Conservation (phyloP, 495 filamentous ascomycete genomes). For the Friedmanniomyces endolithicus region DNA sequence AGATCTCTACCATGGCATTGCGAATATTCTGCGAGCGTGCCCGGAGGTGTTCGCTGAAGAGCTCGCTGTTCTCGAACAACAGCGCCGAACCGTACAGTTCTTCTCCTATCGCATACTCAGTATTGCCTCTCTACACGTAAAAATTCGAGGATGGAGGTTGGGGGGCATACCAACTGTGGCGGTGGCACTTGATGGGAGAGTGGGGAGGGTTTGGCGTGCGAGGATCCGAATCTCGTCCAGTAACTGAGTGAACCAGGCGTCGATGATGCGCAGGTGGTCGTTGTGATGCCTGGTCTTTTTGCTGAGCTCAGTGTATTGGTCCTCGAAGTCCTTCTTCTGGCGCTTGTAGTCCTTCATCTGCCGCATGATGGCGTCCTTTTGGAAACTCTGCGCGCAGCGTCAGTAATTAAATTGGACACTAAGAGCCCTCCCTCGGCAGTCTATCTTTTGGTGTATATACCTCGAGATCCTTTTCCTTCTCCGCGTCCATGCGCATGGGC, state of each 20-base stretch:
- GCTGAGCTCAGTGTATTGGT: constrained; percentile 58
- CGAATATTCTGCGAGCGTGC: constrained; percentile 49
- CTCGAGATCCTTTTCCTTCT: constrained; percentile 61
- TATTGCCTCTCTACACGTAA: constrained; percentile 10
- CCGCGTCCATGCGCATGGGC: constrained; percentile 21
- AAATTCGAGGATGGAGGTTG: neutral
- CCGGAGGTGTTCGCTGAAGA: constrained; percentile 67
- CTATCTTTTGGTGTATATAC: too few species aligned
- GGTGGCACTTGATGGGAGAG: constrained; percentile 5
- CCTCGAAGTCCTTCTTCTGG: constrained; percentile 66
- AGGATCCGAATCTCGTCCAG: constrained; percentile 75
- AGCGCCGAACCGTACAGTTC: constrained; percentile 47
- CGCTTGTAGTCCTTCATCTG: constrained; percentile 97
- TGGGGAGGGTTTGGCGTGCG: constrained; percentile 30
- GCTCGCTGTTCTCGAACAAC: constrained; percentile 50
- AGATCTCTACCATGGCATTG: constrained; percentile 44
- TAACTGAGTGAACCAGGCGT: constrained; percentile 81
- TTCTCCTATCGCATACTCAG: constrained; percentile 17
- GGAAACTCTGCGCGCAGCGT: constrained; percentile 54
- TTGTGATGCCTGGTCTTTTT: constrained; percentile 70
- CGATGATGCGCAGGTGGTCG: constrained; percentile 78
- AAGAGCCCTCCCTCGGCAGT: too few species aligned
- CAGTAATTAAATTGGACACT: too few species aligned
- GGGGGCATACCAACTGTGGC: constrained; percentile 11
- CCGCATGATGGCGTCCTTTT: constrained; percentile 94